Evolutionary conservation across 257 asterid genomes (phyloP), one percentile per base, ranked within the genome.

Genomic region (Ilex aquifolium): DNA sequence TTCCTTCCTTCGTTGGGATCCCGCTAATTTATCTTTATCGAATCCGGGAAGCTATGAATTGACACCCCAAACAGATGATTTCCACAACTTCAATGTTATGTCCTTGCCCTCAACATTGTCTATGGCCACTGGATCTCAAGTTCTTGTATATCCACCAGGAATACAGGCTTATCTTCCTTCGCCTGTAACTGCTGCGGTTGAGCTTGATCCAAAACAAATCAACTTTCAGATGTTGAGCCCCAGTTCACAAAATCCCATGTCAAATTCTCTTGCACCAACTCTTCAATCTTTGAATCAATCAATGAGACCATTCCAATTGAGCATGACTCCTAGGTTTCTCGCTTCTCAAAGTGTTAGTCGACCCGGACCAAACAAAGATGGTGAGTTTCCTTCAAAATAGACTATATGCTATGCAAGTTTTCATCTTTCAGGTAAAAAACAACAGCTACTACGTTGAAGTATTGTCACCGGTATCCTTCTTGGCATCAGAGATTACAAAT

Each of bases 1-100:
- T 44, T 69, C 88, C 21, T 59, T 80, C 50, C 61, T 76, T 6
- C 77, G 85, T 76, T 81, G 88, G 90, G 95, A 90, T 81, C 85
- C 95, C 61, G 79, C 95, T 27, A 75, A 65, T 57, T 65, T 84
- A 29, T 80, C 87, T 7, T 68, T 82, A 31, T 72, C 92, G 39
- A 88, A 85, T 50, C 65, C 83, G 2, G 74, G 77, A 74, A 70
- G 74, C 72, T 72, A 68, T 7, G 76, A 67, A 54, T 39, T 70
- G 64, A 54, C 65, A n/a, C 70, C 65, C n/a, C 80, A 77, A n/a
- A 73, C 63, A 1, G 87, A 83, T 17, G 80, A 86, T 51, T 73
- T 81, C 72, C 84, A 79, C 30, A 78, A 74, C 50, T 81, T 82
- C 65, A 74, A 79, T 70, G 73, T 76, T 17, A 71, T 72, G 11